Percentiles rank a stretch among this genome's conserved stretches.
phyloP scores from a whole-genome alignment of 106 monocot species.

The Phalaenopsis aphrodite region DNA sequence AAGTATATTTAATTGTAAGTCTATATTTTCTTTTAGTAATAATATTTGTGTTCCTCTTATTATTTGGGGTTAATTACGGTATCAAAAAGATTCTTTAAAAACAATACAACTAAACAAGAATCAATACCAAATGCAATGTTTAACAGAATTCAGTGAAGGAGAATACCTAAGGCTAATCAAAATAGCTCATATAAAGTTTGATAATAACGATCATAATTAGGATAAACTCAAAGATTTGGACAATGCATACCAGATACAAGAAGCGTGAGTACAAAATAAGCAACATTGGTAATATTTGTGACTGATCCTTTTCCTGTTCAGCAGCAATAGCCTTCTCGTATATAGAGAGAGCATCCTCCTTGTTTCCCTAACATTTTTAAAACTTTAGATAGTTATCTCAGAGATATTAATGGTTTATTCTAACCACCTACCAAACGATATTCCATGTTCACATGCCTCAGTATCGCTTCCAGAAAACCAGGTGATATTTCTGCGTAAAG shows the following conservation, averaged over 20 bases:
- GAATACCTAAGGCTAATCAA: neutral
- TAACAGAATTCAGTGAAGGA: neutral
- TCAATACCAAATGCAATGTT: neutral
- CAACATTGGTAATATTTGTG: conserved; percentile 65
- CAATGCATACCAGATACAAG: conserved; percentile 49
- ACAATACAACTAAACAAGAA: neutral
- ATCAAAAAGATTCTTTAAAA: neutral
- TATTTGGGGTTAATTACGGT: no score
- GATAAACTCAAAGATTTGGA: neutral
- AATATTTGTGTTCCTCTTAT: no score
- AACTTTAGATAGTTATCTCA: neutral
- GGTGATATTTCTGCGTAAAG: conserved; percentile 68
- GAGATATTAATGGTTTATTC: neutral
- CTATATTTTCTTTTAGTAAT: no score
- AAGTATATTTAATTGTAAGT: no score
- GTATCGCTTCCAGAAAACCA: conserved; percentile 67
- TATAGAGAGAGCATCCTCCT: conserved; percentile 64
- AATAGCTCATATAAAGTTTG: neutral
- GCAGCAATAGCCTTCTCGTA: conserved; percentile 78
- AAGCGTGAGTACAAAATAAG: conserved; percentile 76
- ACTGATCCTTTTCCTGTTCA: conserved; percentile 72
- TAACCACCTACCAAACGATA: conserved; percentile 51
- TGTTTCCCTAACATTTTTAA: conserved; percentile 47
- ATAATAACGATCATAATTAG: neutral
- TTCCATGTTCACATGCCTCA: conserved; percentile 90